Evolutionary conservation across 2,329 filamentous ascomycete genomes (phyloP), one percentile per base, ranked within the genome.

Genomic region (Metarhizium anisopliae): DNA sequence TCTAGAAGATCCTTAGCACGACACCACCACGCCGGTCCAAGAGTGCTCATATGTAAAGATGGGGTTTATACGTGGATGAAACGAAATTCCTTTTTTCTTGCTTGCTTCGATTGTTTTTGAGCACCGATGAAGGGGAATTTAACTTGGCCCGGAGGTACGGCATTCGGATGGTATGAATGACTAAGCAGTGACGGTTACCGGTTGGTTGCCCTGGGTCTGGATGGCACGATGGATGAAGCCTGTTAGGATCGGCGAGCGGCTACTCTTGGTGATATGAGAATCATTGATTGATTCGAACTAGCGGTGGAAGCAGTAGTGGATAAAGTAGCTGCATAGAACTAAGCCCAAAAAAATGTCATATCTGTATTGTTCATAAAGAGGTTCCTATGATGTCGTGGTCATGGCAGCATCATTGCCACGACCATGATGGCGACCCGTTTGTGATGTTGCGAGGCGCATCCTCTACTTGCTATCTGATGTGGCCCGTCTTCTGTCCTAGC

Each of bases 1-100:
- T 73, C 54, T 74, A 73, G 64, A 57, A 59, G 63, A 61, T 35
- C 55, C 54, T 29, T 2, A n/a, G 36, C 29, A 16, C 47, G 29
- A 55, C 52, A 18, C 53, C 56, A 20, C 52, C 56, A 25, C 47
- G 52, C 36, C 42, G 53, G 32, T 54, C 56, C 8, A 52, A 54
- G 53, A 54, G 55, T 35, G 38, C 55, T n/a, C 52, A 51, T 29
- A 55, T 58, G 51, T 57, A 57, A 11, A 30, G 42, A 8, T 20
- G 20, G 45, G 45, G 20, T 20, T 29, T 25, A 49, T 30, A 13
- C 13, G 45, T 20, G 42, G 18, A 20, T 4, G n/a, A 11, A 45
- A 11, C 20, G 25, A 16, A 30, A 25, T 29, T n/a, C 11, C 14
- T 16, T 49, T 20, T 35, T 42, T 3, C 18, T 25, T 30, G 45